phyloP scores from a whole-genome alignment of 169 alveolate species.

The Eimeria acervulina region DNA sequence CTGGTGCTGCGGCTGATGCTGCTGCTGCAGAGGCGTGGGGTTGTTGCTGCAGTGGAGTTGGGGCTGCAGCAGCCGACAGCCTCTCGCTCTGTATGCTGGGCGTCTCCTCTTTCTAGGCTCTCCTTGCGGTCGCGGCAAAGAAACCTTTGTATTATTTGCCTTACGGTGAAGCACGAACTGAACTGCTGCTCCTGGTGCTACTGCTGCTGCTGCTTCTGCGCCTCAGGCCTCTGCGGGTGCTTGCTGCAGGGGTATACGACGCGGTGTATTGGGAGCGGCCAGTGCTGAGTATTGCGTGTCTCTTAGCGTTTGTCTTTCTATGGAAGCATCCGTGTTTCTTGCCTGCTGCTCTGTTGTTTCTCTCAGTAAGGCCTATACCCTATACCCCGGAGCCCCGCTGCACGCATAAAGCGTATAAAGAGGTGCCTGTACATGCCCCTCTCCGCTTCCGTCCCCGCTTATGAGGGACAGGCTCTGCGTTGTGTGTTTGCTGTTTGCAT shows the following conservation, averaged over 20 bases:
- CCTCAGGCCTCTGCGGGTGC: constrained; percentile 47
- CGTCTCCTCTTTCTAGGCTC: background rate
- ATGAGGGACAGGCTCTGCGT: background rate
- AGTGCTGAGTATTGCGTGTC: constrained; percentile 8
- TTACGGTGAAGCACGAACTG: too few species aligned
- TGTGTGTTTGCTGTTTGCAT: background rate
- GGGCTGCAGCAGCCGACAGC: background rate
- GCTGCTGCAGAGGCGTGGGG: background rate
- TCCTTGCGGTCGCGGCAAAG: background rate
- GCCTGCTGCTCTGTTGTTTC: constrained; percentile 6
- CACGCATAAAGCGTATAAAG: background rate
- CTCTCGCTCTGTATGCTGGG: background rate
- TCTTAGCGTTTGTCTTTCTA: constrained; percentile 12
- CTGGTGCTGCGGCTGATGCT: background rate
- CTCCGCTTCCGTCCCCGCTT: background rate
- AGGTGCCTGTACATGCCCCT: background rate
- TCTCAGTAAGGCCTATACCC: constrained; percentile 7
- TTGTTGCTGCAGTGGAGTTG: background rate
- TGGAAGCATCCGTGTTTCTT: constrained; percentile 36
- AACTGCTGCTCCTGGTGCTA: background rate
- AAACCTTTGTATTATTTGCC: too few species aligned
- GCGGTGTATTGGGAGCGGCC: constrained; percentile 70
- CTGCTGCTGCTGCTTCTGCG: background rate
- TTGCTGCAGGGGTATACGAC: constrained; percentile 45
- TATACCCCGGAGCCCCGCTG: background rate